These are phyloP conservation scores for Tetrahymena malaccensis DNA, from an alignment of 73 alveolate genomes.

Conservation along the genomic window DNA sequence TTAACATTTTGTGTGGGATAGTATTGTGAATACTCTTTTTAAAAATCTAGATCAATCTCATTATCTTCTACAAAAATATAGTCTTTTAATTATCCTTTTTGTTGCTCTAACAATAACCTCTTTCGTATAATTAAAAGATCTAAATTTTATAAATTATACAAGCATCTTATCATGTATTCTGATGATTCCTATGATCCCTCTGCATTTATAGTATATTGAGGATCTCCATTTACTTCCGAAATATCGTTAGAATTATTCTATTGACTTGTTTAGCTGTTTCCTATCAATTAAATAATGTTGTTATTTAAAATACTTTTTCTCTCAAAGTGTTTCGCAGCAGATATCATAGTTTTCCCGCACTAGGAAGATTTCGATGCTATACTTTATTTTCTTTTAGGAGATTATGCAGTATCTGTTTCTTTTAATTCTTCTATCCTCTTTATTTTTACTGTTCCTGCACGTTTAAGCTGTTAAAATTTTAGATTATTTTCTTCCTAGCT, in stretches of 20 bases:
- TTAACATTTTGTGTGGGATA: not conserved
- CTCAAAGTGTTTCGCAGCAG: not conserved
- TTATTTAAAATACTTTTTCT: not conserved
- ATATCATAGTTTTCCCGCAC: not conserved
- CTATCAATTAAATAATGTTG: not conserved
- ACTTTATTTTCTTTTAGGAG: not conserved
- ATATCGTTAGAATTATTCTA: not conserved
- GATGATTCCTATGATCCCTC: not conserved
- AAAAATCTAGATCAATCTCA: not conserved
- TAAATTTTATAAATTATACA: not conserved
- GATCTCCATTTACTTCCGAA: not conserved
- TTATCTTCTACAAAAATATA: not conserved
- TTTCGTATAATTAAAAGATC: not conserved
- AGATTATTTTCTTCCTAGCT: not conserved
- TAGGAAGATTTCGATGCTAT: not conserved
- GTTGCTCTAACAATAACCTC: not conserved
- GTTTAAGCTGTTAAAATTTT: not conserved
- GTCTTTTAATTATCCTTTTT: not conserved
- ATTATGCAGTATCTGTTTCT: not conserved
- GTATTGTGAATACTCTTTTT: not conserved
- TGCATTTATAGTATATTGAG: not conserved
- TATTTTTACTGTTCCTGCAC: not conserved
- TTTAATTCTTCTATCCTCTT: not conserved
- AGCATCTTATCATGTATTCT: not conserved
- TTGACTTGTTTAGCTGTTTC: not conserved